These are phyloP conservation scores for Naganishia vaughanmartiniae DNA, from an alignment of 768 basidiomycete genomes.

Conservation along the genomic window DNA sequence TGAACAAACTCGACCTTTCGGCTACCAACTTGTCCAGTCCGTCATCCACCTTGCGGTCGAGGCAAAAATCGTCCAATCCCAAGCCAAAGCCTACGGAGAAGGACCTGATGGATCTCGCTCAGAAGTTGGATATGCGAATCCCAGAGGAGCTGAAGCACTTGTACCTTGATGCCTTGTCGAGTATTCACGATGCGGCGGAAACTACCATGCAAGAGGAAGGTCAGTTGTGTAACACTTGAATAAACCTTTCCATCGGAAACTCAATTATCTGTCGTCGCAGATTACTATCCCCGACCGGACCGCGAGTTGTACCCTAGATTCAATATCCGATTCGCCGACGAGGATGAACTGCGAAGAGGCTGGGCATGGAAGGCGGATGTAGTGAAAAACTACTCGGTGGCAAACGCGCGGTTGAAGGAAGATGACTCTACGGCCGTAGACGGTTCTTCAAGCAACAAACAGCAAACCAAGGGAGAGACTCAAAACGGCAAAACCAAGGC, in stretches of 20 bases:
- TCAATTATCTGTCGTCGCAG: slow-evolving; percentile 9
- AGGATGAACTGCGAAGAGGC: slow-evolving; percentile 36
- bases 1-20: not conserved
- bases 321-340: slow-evolving; percentile 37
- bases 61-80: slow-evolving; percentile 16
- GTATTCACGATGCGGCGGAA: slow-evolving; percentile 28
- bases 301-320: slow-evolving; percentile 35
- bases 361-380: slow-evolving; percentile 39
- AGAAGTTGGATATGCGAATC: slow-evolving; percentile 24
- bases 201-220: slow-evolving; percentile 14
- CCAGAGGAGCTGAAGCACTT: slow-evolving; percentile 8
- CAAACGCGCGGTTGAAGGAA: slow-evolving; percentile 9
- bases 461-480: slow-evolving; percentile 20
- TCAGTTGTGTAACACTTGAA: not conserved
- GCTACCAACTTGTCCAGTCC: slow-evolving; percentile 15
- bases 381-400: slow-evolving; percentile 27
- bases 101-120: slow-evolving; percentile 14
- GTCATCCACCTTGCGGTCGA: slow-evolving; percentile 3
- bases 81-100: slow-evolving; percentile 26
- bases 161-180: slow-evolving; percentile 24
- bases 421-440: slow-evolving; percentile 18
- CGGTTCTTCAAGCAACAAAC: not conserved
- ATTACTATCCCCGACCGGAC: slow-evolving; percentile 39
- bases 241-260: not conserved
- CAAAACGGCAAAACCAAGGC: not conserved